Evolutionary conservation across 2,329 filamentous ascomycete species (phyloP).

Genomic region (Microdochium nivale): DNA sequence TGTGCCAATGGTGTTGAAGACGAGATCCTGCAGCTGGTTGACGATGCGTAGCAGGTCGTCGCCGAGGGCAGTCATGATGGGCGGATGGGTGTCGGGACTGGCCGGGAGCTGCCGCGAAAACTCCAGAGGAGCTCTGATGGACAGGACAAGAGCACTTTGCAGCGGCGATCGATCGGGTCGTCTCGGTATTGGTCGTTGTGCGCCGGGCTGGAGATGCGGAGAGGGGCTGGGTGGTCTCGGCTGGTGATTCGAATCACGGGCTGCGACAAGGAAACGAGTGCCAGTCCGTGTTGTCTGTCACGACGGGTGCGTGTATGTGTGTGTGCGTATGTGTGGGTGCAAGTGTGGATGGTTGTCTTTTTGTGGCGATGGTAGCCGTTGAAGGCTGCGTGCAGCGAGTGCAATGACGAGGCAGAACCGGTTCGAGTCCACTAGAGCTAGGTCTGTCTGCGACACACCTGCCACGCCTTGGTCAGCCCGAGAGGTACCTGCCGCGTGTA

Average conservation of each 20-base stretch:
- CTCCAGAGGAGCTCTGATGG: neutral
- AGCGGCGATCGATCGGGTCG: neutral
- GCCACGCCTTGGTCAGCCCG: neutral
- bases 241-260: neutral
- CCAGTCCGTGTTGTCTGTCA: neutral
- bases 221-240: neutral
- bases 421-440: too few species aligned
- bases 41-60: constrained; percentile 92
- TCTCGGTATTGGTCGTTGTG: neutral
- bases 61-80: constrained; percentile 80
- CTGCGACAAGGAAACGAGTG: neutral
- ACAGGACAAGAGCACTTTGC: neutral
- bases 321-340: too few species aligned
- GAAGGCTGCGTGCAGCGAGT: neutral
- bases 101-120: neutral
- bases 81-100: constrained; percentile 4
- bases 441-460: too few species aligned
- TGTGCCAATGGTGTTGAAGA: constrained; percentile 99
- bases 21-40: constrained; percentile 96
- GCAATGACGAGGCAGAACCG: neutral
- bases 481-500: neutral
- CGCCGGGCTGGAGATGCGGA: neutral
- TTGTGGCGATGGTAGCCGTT: neutral
- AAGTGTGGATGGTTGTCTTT: neutral
- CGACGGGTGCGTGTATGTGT: too few species aligned